Percentiles rank a stretch among this genome's conserved stretches.
These are phyloP conservation scores for Raffaelea ambrosiae DNA, from an alignment of 2,329 filamentous ascomycete genomes.

Conservation along the genomic window DNA sequence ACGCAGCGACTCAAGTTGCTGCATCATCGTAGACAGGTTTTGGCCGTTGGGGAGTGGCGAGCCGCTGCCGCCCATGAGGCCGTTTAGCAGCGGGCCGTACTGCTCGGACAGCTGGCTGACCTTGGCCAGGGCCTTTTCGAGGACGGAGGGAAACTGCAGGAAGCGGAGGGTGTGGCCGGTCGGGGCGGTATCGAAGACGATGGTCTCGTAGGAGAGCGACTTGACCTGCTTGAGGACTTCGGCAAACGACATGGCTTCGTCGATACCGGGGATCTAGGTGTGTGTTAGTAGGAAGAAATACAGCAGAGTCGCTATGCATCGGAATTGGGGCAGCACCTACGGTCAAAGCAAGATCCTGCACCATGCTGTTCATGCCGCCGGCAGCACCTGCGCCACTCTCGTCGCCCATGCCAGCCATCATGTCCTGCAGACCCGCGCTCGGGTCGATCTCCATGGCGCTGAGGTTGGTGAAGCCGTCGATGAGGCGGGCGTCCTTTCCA, in stretches of 20 bases:
- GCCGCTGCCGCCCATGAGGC: constrained; percentile 67
- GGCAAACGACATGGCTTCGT: constrained; percentile 99
- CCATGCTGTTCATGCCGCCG: constrained; percentile 81
- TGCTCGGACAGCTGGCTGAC: constrained; percentile 88
- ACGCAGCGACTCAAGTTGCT: constrained; percentile 88
- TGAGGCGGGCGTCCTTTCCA: constrained; percentile 89
- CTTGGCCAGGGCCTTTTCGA: constrained; percentile 98
- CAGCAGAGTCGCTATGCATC: neutral
- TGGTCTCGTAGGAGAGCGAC: constrained; percentile 95
- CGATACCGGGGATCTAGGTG: constrained; percentile 84
- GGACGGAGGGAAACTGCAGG: constrained; percentile 93
- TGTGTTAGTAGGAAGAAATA: neutral
- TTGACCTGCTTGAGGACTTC: constrained; percentile 99
- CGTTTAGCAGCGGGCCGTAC: constrained; percentile 93
- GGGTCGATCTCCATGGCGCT: constrained; percentile 99
- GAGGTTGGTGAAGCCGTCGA: constrained; percentile 87
- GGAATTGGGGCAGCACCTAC: constrained; percentile 51
- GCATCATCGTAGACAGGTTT: constrained; percentile 82
- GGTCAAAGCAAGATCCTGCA: constrained; percentile 96
- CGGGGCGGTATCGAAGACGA: constrained; percentile 97
- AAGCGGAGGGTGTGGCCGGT: constrained; percentile 98
- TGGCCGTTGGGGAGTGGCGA: constrained; percentile 73
- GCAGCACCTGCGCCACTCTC: constrained; percentile 58
- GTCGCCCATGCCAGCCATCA: constrained; percentile 69
- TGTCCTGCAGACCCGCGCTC: constrained; percentile 93